Conservation (phyloP, 73 alveolate genomes). For the Paramecium biaurelia region DNA sequence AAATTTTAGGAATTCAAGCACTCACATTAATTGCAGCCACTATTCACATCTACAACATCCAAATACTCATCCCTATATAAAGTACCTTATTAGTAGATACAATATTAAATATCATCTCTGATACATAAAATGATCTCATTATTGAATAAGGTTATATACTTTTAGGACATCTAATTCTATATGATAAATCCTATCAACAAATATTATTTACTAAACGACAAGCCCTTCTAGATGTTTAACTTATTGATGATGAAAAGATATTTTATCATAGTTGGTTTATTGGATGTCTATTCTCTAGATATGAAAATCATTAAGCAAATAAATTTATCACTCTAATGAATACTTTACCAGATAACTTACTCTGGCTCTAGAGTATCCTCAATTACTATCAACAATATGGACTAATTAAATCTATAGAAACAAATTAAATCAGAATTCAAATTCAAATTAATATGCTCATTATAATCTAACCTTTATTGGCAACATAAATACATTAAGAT, state of each 20-base stretch:
- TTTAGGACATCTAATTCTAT: background rate
- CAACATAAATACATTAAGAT: background rate
- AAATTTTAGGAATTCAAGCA: background rate
- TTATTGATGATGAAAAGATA: background rate
- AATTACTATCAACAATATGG: background rate
- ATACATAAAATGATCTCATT: background rate
- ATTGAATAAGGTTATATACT: background rate
- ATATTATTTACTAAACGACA: background rate
- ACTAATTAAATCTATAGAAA: background rate
- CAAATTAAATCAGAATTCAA: background rate
- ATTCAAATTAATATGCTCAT: background rate
- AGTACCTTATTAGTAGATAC: background rate
- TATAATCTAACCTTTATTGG: background rate
- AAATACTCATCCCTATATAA: background rate
- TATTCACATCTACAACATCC: background rate
- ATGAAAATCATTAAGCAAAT: background rate
- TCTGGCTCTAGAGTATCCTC: background rate
- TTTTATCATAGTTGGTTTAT: constrained; percentile 31
- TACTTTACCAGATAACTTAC: background rate
- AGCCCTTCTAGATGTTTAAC: background rate
- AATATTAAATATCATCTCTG: background rate
- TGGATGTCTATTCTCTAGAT: constrained; percentile 7
- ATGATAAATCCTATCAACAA: background rate
- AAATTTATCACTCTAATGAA: background rate
- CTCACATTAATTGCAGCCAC: background rate